These are phyloP conservation scores for Bidens hawaiensis DNA, from an alignment of 140 eudicot species.

Conservation along the genomic window DNA sequence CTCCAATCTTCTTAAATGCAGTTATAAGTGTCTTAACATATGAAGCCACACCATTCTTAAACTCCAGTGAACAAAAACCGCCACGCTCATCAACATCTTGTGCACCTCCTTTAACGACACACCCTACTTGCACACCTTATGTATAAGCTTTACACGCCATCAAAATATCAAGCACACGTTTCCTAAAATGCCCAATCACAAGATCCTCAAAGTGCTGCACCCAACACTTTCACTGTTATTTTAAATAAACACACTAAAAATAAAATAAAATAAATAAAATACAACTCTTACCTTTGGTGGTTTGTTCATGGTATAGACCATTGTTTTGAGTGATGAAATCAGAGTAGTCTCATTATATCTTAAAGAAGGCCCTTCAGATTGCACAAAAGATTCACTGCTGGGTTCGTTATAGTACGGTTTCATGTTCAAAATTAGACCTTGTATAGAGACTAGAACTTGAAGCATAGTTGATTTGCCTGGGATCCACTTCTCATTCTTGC, in stretches of 20 bases:
- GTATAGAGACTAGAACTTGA: constrained; percentile 80
- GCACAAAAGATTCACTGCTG: constrained; percentile 21
- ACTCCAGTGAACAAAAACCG: constrained; percentile 46
- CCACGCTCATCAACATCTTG: constrained; percentile 53
- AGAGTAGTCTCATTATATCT: constrained; percentile 62
- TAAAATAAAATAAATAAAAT: not conserved
- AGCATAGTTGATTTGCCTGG: constrained; percentile 64
- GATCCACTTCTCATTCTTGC: constrained; percentile 58
- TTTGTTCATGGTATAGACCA: constrained; percentile 54
- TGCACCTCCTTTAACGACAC: constrained; percentile 49
- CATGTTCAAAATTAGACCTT: constrained; percentile 67
- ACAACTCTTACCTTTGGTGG: constrained; percentile 81
- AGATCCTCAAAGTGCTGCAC: constrained; percentile 81
- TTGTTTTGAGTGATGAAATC: constrained; percentile 56
- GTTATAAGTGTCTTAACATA: constrained; percentile 41
- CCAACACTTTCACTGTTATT: not conserved
- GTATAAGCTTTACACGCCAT: constrained; percentile 78
- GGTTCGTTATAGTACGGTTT: constrained; percentile 84
- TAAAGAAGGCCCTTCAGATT: constrained; percentile 36
- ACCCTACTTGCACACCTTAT: constrained; percentile 85
- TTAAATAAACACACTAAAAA: not conserved
- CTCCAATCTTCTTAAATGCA: constrained; percentile 52
- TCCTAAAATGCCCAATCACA: constrained; percentile 71
- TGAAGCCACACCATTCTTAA: constrained; percentile 38
- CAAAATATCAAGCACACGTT: constrained; percentile 53